Evolutionary conservation across 345 rosid genomes (phyloP).

Genomic region (Euclidium syriacum): DNA sequence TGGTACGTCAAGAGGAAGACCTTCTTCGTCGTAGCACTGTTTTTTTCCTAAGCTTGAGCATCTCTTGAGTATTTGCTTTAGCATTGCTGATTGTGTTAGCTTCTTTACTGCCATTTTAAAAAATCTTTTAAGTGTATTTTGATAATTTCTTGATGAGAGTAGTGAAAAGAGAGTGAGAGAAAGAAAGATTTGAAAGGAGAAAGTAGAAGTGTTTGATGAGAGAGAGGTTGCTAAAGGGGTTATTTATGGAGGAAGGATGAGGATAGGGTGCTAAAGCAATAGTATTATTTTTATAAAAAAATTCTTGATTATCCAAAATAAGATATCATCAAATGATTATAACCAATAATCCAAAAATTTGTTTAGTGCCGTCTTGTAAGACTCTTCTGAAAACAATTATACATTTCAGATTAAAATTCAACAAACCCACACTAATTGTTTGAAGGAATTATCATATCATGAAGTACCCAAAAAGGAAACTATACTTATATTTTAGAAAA

Average conservation of each 20-base stretch:
- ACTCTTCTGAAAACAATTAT: constrained; percentile 18
- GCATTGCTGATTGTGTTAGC: constrained; percentile 57
- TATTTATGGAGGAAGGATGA: constrained; percentile 38
- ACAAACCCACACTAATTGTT: neutral
- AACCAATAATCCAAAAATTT: neutral
- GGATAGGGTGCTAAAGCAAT: constrained; percentile 18
- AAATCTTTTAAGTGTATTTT: neutral
- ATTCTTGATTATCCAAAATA: constrained; percentile 11
- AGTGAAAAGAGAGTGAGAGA: too few relatives aligned
- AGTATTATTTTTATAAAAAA: neutral
- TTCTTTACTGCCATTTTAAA: constrained; percentile 60
- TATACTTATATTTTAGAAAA: neutral
- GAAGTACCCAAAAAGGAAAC: neutral
- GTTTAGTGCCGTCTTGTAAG: constrained; percentile 23
- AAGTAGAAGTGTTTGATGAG: constrained; percentile 25
- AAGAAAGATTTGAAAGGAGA: neutral
- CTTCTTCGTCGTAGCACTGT: constrained; percentile 40
- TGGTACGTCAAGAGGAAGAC: constrained; percentile 80
- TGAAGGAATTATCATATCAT: neutral
- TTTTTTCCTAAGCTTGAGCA: constrained; percentile 84
- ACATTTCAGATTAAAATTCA: neutral
- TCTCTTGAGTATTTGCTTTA: constrained; percentile 70
- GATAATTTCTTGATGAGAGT: neutral
- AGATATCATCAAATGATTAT: constrained; percentile 4
- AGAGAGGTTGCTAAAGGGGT: constrained; percentile 20